Conservation (phyloP, 768 basidiomycete species). For the Psilocybe subaeruginosa region DNA sequence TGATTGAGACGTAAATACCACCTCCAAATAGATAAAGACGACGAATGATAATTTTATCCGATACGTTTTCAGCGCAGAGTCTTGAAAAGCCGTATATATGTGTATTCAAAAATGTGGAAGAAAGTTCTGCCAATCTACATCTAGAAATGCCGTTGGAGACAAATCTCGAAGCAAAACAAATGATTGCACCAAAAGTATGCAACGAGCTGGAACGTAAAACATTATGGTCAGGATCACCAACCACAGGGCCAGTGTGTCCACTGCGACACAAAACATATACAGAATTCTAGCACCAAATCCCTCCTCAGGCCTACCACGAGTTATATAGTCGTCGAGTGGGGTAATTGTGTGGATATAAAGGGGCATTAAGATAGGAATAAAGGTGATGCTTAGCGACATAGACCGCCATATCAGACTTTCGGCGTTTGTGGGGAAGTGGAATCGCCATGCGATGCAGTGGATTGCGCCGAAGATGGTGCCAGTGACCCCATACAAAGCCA, state of each 20-base stretch:
- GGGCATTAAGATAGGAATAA: no score
- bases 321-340: no score
- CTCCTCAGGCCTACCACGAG: not conserved
- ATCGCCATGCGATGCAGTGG: slow-evolving; percentile 12
- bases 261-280: not conserved
- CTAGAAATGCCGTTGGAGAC: not conserved
- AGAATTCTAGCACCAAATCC: not conserved
- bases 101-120: not conserved
- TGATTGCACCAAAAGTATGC: not conserved
- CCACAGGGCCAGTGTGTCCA: not conserved
- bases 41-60: no score
- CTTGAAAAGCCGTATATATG: not conserved
- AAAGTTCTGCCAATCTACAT: not conserved
- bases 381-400: not conserved
- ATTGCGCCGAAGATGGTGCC: not conserved
- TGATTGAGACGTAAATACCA: no score
- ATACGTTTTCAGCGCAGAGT: no score
- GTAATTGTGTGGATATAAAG: no score
- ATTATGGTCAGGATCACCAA: not conserved
- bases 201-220: not conserved
- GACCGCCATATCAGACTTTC: slow-evolving; percentile 5
- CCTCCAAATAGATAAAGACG: no score
- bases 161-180: not conserved
- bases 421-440: not conserved
- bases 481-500: not conserved